Base-by-base conservation (phyloP, 2,329 filamentous ascomycete species). In the Graphilbum fragrans region DNA sequence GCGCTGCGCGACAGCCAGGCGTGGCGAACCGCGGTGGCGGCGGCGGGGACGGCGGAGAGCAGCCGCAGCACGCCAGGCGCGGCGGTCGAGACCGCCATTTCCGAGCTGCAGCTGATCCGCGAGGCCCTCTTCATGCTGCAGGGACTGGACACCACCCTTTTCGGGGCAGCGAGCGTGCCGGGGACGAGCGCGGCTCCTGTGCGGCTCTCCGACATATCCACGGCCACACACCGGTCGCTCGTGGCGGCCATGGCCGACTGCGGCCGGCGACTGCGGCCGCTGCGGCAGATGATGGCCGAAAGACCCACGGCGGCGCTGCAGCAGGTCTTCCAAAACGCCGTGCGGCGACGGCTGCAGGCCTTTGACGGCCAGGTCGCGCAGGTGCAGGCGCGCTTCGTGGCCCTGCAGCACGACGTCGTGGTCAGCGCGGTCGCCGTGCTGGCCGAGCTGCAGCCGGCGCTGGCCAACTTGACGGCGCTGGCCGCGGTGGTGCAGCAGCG, bases 41-140 rank as follows among this genome's bases (percentile, higher is more conserved):
- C 39, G 19, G 8, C 35, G 31, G 10, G 14, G 29, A 31, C 29
- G 29, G 11, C 6, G 29, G 14, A 5, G 14, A 10, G 29, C 11
- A n/a, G 10, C 3, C 17, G 17, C 3, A n/a, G 16, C 21, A 31
- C 9, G 18, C 9, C 12, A 19, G n/a, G n/a, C n/a, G n/a, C n/a
- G n/a, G 3, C 16, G 27, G 5, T n/a, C 20, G 12, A 3, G 34
- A 21, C 23, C 23, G 19, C 5, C 2, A 64, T 90, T 6, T 74
- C 82, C 0, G 88, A 94, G 55, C 64, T 83, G 2, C 78, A 88
- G 48, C 65, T 80, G 11, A 63, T 88, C 21, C 76, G 86, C 37
- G 87, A 96, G 53, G 74, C 77, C 0, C 65, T 95, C 1, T 90
- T 86, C 52, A 93, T 95, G 85, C 70, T 96, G 0, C 74, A 77